These are phyloP conservation scores for Penicillium sclerotiorum DNA, from an alignment of 2,329 filamentous ascomycete species.

Conservation along the genomic window DNA sequence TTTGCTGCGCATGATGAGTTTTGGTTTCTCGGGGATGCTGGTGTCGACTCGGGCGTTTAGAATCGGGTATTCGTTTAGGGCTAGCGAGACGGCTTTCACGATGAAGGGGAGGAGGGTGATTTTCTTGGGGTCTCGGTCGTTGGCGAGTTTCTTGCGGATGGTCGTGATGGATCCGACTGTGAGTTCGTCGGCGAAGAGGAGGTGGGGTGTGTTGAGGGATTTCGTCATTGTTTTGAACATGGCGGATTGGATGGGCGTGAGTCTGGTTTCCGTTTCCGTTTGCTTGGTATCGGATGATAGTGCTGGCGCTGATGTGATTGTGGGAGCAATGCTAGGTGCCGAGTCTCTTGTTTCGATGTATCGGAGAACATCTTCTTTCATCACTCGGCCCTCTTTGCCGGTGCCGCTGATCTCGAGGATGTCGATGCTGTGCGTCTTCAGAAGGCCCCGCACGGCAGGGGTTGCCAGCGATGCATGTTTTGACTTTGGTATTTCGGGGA, in stretches of 20 bases:
- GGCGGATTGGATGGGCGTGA: constrained; percentile 79
- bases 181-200: constrained; percentile 89
- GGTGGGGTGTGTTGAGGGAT: constrained; percentile 88
- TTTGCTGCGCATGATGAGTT: constrained; percentile 74
- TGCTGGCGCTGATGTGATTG: no score
- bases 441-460: constrained; percentile 85
- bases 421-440: constrained; percentile 75
- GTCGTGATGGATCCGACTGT: constrained; percentile 75
- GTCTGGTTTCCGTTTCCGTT: constrained; percentile 67
- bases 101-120: constrained; percentile 92
- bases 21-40: constrained; percentile 65
- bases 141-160: constrained; percentile 75
- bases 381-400: constrained; percentile 84
- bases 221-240: constrained; percentile 99
- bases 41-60: constrained; percentile 83
- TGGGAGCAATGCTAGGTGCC: no score
- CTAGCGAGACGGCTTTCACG: constrained; percentile 89
- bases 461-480: constrained; percentile 79
- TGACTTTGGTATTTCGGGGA: constrained; percentile 40
- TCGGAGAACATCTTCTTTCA: constrained; percentile 87
- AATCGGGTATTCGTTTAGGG: constrained; percentile 77
- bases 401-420: constrained; percentile 81
- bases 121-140: constrained; percentile 60
- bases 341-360: constrained; percentile 51
- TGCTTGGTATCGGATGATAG: constrained; percentile 49